Base-by-base conservation (phyloP, 352 stramenopile genomes). In the Nothophytophthora sp. region DNA sequence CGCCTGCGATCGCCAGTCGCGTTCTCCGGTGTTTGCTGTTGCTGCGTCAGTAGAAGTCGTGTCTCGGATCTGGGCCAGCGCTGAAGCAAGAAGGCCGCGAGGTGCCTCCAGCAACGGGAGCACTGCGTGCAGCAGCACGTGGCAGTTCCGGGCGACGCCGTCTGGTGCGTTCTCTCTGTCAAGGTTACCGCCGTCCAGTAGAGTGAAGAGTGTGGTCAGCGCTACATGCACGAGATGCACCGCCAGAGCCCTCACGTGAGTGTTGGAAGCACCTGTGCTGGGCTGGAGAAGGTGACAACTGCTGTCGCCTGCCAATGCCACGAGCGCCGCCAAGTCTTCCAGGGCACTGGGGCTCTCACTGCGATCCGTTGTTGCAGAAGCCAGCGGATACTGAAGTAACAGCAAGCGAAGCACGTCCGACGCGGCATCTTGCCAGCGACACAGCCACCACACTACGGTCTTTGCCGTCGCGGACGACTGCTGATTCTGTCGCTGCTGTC, bases 381-480 rank as follows among this genome's bases (percentile, higher is more conserved):
- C 36, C 4, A 45, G 39, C 12, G 42, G 40, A 10, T 43, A 35
- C 34, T 63, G 43, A 12, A 60, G 44, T 12, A 61, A 23, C n/a
- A 60, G 18, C 11, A 54, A 50, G 4, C 52, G 53, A 3, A 86
- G 36, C 0, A 87, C 70, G 25, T 83, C 67, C 7, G 73, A 38
- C 2, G 70, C 73, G 9, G 75, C 67, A 36, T 68, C 59, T 16
- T 90, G 72, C 76, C 76, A 87, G 9, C 76, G 67, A 63, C 74
- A 76, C 1, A 90, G 49, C 75, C 75, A 89, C 80, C 80, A 88
- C 29, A 87, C 32, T 13, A 86, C 35, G 1, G 58, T 74, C 45
- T 81, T 85, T 1, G 80, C 55, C 6, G 80, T 86, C 24, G 69
- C 60, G 12, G 8, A 83, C 10, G 24, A 74, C 39, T 24, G 49